Base-by-base conservation (phyloP, 2,329 filamentous ascomycete genomes). In the Fusarium liriodendri region DNA sequence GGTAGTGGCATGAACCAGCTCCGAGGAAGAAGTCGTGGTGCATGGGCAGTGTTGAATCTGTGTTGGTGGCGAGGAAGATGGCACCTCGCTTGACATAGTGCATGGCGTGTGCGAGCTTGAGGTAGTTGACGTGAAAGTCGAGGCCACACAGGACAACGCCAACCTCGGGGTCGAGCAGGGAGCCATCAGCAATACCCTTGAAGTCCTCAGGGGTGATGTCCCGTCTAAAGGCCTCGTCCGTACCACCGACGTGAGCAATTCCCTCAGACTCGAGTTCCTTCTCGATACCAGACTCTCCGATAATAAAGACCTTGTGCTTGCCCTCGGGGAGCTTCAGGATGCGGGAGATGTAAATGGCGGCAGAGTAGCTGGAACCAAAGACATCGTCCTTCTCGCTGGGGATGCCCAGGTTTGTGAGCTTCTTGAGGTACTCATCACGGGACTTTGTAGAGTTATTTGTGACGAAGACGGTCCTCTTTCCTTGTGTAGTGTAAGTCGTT, bases 361-460 rank as follows among this genome's bases (percentile, higher is more conserved):
- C 92, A 75, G 95, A 97, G 89, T 99, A 99, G 42, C 95, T 93
- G 10, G 96, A 98, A 71, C 94, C 95, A 81, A 99, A 99, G 76
- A 99, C 94, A 85, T 99, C 97, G 80, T 98, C 95, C 50, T 93
- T 90, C 67, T 90, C 87, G 77, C 91, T 92, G 1, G 93, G 92
- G 78, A 99, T 98, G 55, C 93, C 93, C 81, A 98, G 89, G 63
- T 86, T 86, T 55, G 93, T 90, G 69, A 99, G 92, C 81, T 98
- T 99, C 86, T 96, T 95, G 82, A 93, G 92, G 84, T 99, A 99
- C 82, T 98, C 95, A 59, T 89, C 87, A 66, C 97, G 93, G 13
- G 96, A 98, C 83, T 99, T 99, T 66, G 97, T 98, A 80, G 95
- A 98, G 86, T 99, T 99, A 86, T 99, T 99, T 45, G 97, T 99